A percentile compares a stretch with the other conserved stretches of the same genome.
Evolutionary conservation across 2,329 filamentous ascomycete genomes (phyloP).

Genomic region (Pyrenophora seminiperda): DNA sequence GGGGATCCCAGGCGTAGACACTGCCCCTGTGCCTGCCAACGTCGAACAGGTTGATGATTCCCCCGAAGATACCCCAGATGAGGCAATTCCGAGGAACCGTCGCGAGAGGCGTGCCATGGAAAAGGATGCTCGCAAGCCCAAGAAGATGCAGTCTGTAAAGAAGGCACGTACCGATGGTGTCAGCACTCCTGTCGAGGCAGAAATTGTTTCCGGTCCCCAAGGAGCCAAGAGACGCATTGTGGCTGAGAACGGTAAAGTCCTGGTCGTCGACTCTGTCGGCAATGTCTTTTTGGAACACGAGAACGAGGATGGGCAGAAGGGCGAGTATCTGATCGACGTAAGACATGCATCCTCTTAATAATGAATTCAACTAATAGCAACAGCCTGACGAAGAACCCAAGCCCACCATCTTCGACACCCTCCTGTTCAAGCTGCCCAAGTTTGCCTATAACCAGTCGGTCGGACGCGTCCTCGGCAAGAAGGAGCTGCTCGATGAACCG

Average conservation of each 20-base stretch:
- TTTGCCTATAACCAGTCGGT: conserved; percentile 67
- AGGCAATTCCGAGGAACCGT: conserved; percentile 71
- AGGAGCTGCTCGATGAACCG: conserved; percentile 43
- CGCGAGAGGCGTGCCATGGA: conserved; percentile 88
- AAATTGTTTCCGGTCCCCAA: conserved; percentile 62
- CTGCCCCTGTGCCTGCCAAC: conserved; percentile 44
- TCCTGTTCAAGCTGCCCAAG: conserved; percentile 76
- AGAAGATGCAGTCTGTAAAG: conserved; percentile 58
- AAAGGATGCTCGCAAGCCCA: conserved; percentile 73
- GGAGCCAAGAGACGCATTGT: conserved; percentile 86
- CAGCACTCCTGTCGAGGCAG: conserved; percentile 61
- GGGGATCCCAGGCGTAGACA: conserved; percentile 66
- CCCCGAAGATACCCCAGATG: conserved; percentile 45
- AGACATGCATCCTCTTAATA: conserved; percentile 24
- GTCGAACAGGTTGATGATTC: conserved; percentile 38
- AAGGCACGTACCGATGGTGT: conserved; percentile 59
- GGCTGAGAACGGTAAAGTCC: conserved; percentile 91
- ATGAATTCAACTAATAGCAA: conserved; percentile 23
- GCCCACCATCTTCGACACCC: conserved; percentile 81
- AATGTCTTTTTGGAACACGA: conserved; percentile 95
- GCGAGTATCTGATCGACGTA: conserved; percentile 88
- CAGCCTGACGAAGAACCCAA: conserved; percentile 78
- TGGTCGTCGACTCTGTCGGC: conserved; percentile 89
- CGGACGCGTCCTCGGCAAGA: conserved; percentile 51
- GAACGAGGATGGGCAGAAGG: conserved; percentile 80